Conservation (phyloP, 2,329 filamentous ascomycete genomes). For the Neopestalotiopsis sp. region DNA sequence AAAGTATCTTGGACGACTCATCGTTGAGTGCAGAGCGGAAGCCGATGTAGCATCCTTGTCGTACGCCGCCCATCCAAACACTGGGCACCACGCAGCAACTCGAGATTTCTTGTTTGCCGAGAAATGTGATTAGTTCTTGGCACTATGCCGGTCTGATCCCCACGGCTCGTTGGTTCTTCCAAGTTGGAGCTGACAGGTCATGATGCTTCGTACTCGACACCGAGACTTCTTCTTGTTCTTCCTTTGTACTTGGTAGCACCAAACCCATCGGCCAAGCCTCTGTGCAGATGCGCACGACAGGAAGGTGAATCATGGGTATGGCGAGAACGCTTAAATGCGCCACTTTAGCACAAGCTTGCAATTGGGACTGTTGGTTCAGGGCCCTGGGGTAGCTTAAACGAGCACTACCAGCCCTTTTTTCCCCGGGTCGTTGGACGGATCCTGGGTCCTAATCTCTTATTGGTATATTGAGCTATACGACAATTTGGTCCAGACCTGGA, state of each 20-base stretch:
- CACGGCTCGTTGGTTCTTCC: background rate
- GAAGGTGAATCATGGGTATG: conserved; percentile 1
- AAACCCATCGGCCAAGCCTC: background rate
- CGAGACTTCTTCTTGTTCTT: background rate
- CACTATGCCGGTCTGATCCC: background rate
- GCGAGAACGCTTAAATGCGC: conserved; percentile 15
- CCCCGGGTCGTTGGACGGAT: background rate
- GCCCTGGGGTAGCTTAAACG: background rate
- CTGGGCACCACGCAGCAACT: background rate
- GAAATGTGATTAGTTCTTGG: background rate
- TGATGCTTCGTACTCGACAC: background rate
- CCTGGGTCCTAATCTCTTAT: background rate
- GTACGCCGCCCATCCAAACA: background rate
- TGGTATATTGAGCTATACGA: background rate
- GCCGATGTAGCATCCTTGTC: conserved; percentile 3
- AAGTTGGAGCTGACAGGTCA: background rate
- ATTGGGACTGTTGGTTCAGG: background rate
- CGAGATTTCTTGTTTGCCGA: background rate
- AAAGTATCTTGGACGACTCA: background rate
- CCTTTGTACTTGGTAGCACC: background rate
- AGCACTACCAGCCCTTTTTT: background rate
- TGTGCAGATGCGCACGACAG: background rate
- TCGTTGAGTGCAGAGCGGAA: background rate
- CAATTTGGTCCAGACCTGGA: background rate
- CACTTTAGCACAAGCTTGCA: background rate